Conservation (phyloP, 2,329 filamentous ascomycete genomes). For the Ophiostoma montium region DNA sequence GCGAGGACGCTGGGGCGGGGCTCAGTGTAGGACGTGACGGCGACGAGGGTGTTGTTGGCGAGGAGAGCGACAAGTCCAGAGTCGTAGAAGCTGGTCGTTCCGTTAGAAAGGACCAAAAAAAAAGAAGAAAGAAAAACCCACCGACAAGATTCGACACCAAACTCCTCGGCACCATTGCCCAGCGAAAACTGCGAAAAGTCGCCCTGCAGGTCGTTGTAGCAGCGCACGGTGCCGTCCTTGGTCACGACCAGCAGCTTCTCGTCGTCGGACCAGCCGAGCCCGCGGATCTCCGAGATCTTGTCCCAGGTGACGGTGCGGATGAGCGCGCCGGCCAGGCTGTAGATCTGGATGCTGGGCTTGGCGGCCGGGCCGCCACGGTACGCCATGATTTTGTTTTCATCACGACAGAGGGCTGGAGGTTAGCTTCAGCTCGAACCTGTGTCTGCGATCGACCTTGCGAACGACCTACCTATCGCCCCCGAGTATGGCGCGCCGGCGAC, state of each 20-base stretch:
- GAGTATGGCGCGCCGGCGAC: conserved; percentile 85
- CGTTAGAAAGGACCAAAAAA: conserved; percentile 14
- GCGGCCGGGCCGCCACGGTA: conserved; percentile 57
- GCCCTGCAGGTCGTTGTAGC: conserved; percentile 81
- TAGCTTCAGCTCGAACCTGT: no score
- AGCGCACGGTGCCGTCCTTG: conserved; percentile 77
- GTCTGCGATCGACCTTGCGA: no score
- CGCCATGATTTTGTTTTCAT: conserved; percentile 70
- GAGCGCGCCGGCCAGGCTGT: conserved; percentile 81
- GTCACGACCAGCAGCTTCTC: conserved; percentile 83
- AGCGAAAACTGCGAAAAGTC: conserved; percentile 93
- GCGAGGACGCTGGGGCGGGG: conserved; percentile 77
- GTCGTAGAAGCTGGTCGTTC: conserved; percentile 53
- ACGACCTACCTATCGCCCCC: conserved; percentile 78
- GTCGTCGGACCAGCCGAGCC: conserved; percentile 91
- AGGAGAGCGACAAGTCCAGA: conserved; percentile 87
- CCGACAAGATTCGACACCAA: conserved; percentile 73
- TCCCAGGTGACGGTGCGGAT: conserved; percentile 85
- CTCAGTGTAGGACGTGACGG: conserved; percentile 81
- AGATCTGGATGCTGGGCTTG: conserved; percentile 83
- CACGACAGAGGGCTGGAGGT: conserved; percentile 63
- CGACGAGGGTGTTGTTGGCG: conserved; percentile 72
- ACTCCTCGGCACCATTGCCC: conserved; percentile 77
- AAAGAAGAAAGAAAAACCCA: conserved; percentile 7
- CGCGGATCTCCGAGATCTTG: conserved; percentile 62